Evolutionary conservation across 768 basidiomycete genomes (phyloP), one percentile per base, ranked within the genome.

Genomic region (Suillus ampliporus): DNA sequence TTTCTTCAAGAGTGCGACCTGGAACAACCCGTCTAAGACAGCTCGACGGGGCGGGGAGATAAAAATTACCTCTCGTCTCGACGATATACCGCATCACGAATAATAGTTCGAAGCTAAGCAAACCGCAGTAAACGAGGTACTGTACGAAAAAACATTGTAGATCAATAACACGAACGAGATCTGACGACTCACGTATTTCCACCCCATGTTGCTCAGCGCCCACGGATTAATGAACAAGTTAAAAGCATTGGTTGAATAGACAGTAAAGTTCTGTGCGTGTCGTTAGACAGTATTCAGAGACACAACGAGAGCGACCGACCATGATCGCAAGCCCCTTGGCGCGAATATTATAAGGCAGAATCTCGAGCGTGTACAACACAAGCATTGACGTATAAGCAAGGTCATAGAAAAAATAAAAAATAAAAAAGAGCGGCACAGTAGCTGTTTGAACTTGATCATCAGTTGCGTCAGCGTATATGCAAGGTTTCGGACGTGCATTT

Each of bases 191-290:
- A 72, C 61, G 61, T 86, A 86, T 77, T 81, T 80, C 85, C 86
- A 86, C 8, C 78, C 78, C 13, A 86, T 65, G 0, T 71, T 69
- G 5, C 79, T 75, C 26, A 94, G 76, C 1, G 91, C 92, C 78
- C 88, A 86, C 10, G 92, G 90, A 67, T 93, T 93, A 54, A 91
- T 84, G 57, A 91, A 89, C 69, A 91, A 90, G 68, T 90, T 93
- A 74, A 94, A 89, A 2, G 91, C 89, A 23, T 90, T 78, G 2
- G 90, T 85, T 38, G 89, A 77, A 68, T 84, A 87, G 38, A 91
- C 79, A 5, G 80, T 79, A 52, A 90, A 74, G 71, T 89, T 90
- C 88, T 89, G 65, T 59, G 41, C 17, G 23, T 10, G 17, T 31
- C 1, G 23, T 60, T 23, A 54, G 28, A 5, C 50, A 19, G 50